These are phyloP conservation scores for Colletotrichum simmondsii DNA, from an alignment of 2,329 filamentous ascomycete species.

Conservation along the genomic window DNA sequence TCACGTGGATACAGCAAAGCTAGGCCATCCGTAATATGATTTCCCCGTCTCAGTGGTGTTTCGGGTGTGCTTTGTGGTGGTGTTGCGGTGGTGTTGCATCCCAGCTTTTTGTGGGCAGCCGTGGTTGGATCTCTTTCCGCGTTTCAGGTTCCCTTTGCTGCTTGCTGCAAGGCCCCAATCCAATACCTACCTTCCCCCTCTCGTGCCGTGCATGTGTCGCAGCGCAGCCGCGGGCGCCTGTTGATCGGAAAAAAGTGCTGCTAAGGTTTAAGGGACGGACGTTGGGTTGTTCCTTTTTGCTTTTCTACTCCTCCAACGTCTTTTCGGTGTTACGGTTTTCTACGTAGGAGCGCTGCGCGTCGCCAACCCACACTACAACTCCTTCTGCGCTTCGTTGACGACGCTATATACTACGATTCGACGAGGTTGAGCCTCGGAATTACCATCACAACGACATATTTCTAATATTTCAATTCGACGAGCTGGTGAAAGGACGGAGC, in stretches of 20 bases:
- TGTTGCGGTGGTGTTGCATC: conserved; percentile 24
- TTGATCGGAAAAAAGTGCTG: background rate
- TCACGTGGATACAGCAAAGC: conserved; percentile 20
- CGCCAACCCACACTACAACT: background rate
- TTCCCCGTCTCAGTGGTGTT: conserved; percentile 31
- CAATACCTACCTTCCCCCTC: background rate
- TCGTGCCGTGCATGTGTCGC: background rate
- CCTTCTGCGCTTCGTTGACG: background rate
- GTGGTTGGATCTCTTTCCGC: background rate
- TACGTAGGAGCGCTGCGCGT: background rate
- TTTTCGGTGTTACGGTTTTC: background rate
- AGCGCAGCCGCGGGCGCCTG: background rate
- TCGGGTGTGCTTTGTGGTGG: conserved; percentile 19
- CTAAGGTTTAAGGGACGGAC: background rate
- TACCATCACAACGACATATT: background rate
- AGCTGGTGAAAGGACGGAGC: conserved; percentile 1
- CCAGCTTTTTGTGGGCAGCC: conserved; percentile 23
- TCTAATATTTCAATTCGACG: background rate
- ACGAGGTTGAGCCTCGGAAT: conserved; percentile 21
- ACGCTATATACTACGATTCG: conserved; percentile 5
- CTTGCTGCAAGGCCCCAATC: background rate
- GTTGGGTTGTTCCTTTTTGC: conserved; percentile 2
- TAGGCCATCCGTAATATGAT: conserved; percentile 3
- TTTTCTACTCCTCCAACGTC: background rate
- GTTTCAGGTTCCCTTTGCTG: conserved; percentile 19